Base-by-base conservation (phyloP, 2,329 filamentous ascomycete genomes). In the Mycosphaerella sp. region DNA sequence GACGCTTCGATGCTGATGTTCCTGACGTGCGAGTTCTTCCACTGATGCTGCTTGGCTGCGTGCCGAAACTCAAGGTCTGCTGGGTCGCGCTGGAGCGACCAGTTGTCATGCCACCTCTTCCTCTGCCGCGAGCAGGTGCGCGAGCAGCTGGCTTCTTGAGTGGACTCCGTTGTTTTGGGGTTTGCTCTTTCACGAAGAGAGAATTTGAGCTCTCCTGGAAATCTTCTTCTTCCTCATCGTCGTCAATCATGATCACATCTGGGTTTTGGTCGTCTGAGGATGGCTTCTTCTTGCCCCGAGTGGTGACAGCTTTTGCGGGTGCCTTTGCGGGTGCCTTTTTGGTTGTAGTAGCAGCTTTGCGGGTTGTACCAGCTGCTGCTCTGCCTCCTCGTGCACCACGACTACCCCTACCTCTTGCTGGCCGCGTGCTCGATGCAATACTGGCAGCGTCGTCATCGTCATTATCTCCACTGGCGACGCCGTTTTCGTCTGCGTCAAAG, bases 201-300 rank as follows among this genome's bases (percentile, higher is more conserved):
- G 41, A 28, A 16, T 37, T 41, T 7, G 41, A 37, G n/a, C 41
- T 34, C 6, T 65, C 66, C 28, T 70, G 64, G n/a, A 65, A 68
- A 8, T 77, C 76, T 13, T 78, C 76, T 17, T 74, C 63, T 16
- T 68, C 65, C 32, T 75, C 72, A 30, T 74, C 68, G 18, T 75
- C 72, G 32, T 66, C 65, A 16, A 71, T 66, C 52, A 71, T 67
- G n/a, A 68, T 66, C 44, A 71, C 68, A 41, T 68, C 73, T 25
- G 7, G 10, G 2, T 12, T 10, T n/a, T 67, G 67, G 35, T 70
- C 67, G 1, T 73, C 70, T 14, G 67, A 64, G 37, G 65, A 64
- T 40, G 66, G 68, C 62, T 71, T 67, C 59, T 71, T 75, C 45
- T 69, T 72, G 52, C 67, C 68, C 44, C 63, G 64, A 52, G 59